phyloP scores from a whole-genome alignment of 2,329 filamentous ascomycete species.

The Penicillium hordei region DNA sequence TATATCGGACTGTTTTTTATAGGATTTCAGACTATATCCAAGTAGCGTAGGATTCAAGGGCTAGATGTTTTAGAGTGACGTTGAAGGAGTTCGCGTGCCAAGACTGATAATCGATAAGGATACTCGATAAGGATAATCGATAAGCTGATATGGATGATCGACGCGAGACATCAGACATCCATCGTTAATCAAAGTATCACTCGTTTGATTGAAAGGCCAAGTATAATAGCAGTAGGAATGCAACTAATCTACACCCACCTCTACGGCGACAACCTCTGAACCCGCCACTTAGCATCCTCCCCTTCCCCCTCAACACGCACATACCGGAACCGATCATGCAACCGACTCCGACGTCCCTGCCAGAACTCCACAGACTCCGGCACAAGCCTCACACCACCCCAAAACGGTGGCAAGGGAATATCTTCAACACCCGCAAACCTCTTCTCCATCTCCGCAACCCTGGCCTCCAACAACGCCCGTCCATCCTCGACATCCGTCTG shows the following conservation, averaged over 20 bases:
- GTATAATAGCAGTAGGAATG: neutral
- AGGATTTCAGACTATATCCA: constrained; percentile 6
- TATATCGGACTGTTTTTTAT: neutral
- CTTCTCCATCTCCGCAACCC: constrained; percentile 74
- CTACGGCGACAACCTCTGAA: constrained; percentile 44
- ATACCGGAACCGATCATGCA: constrained; percentile 94
- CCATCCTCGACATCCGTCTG: constrained; percentile 59
- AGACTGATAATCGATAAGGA: constrained; percentile 11
- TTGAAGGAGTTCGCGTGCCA: constrained; percentile 16
- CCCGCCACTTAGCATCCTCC: constrained; percentile 36
- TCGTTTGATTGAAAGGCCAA: neutral
- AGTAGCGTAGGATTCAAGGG: neutral
- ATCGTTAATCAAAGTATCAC: neutral
- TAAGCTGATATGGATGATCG: constrained; percentile 13
- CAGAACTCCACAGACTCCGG: constrained; percentile 93
- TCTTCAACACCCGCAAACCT: constrained; percentile 72
- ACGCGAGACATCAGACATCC: neutral
- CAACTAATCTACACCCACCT: neutral
- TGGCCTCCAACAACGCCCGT: constrained; percentile 69
- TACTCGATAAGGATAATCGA: constrained; percentile 15
- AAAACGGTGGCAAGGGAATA: constrained; percentile 90
- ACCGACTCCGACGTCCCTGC: constrained; percentile 82
- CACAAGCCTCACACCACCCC: constrained; percentile 85
- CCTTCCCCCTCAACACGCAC: constrained; percentile 65
- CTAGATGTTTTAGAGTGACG: neutral